A percentile compares a stretch with the other conserved stretches of the same genome.
phyloP scores from a whole-genome alignment of 1,284 basidiomycete species.

The Cryptococcus sp. region DNA sequence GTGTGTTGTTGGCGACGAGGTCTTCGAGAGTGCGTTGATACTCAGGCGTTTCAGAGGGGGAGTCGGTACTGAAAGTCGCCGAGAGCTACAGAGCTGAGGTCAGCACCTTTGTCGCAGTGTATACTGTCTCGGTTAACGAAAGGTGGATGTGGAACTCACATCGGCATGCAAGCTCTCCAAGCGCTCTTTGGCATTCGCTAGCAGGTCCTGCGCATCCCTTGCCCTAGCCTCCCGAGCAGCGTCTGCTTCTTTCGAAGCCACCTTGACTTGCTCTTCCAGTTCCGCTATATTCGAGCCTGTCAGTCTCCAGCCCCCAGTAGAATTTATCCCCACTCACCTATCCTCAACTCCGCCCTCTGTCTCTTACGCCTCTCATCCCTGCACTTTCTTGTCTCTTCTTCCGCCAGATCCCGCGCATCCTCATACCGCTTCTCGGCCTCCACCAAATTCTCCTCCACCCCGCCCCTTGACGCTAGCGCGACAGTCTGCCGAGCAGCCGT shows the following conservation, averaged over 20 bases:
- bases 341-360: slow-evolving; percentile 38
- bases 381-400: slow-evolving; percentile 66
- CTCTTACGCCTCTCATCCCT: slow-evolving; percentile 55
- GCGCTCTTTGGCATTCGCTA: slow-evolving; percentile 66
- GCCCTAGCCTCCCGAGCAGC: slow-evolving; percentile 60
- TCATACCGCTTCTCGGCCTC: slow-evolving; percentile 59
- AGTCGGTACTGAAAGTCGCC: slow-evolving; percentile 32
- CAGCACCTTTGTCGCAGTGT: not conserved
- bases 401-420: slow-evolving; percentile 78
- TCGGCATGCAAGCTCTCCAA: slow-evolving; percentile 60
- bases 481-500: slow-evolving; percentile 25
- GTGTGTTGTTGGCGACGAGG: slow-evolving; percentile 76
- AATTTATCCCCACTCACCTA: slow-evolving; percentile 23
- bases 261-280: slow-evolving; percentile 66
- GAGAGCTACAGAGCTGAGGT: slow-evolving; percentile 25
- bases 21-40: slow-evolving; percentile 65
- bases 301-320: not conserved
- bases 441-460: slow-evolving; percentile 52
- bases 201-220: slow-evolving; percentile 66
- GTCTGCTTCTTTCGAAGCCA: slow-evolving; percentile 62
- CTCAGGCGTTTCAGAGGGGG: slow-evolving; percentile 42
- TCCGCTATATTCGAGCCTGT: slow-evolving; percentile 56
- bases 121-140: slow-evolving; percentile 28
- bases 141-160: slow-evolving; percentile 23
- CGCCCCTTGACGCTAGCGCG: slow-evolving; percentile 24